Evolutionary conservation across 1,139 yeast genomes (phyloP).

Genomic region (Candida tetrigidarum): DNA sequence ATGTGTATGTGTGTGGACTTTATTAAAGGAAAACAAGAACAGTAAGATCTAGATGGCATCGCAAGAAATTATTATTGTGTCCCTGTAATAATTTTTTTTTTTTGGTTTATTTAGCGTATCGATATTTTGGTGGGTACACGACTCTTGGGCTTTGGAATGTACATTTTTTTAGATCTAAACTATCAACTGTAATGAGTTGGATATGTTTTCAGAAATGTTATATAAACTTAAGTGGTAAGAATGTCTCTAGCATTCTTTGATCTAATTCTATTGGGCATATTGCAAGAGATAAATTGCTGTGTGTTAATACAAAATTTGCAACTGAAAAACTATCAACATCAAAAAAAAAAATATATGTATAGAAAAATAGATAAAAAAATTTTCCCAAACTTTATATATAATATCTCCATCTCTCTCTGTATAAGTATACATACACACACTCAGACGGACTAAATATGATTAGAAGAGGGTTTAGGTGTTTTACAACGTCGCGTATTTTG

Average conservation of each 20-base stretch:
- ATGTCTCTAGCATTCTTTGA: too few relatives aligned
- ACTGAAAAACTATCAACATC: slow-evolving; percentile 2
- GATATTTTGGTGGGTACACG: background rate
- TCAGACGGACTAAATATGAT: background rate
- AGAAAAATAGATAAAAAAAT: too few relatives aligned
- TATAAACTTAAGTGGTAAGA: too few relatives aligned
- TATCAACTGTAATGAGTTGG: background rate
- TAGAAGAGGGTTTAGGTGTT: background rate
- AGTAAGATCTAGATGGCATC: background rate
- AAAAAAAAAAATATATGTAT: too few relatives aligned
- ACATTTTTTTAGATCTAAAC: too few relatives aligned
- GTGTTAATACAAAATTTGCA: background rate
- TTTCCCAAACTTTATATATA: too few relatives aligned
- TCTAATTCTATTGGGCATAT: too few relatives aligned
- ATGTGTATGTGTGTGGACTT: background rate
- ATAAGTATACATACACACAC: slow-evolving; percentile 1
- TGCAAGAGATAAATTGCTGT: too few relatives aligned
- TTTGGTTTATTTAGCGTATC: slow-evolving; percentile 3
- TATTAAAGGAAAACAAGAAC: too few relatives aligned
- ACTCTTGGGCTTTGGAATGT: too few relatives aligned
- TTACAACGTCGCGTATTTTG: slow-evolving; percentile 1
- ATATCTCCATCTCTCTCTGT: background rate
- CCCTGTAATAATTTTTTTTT: background rate
- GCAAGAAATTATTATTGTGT: background rate
- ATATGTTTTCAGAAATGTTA: background rate